Evolutionary conservation across 2,329 filamentous ascomycete genomes (phyloP), one percentile per base, ranked within the genome.

Genomic region (Shiraia sp.): DNA sequence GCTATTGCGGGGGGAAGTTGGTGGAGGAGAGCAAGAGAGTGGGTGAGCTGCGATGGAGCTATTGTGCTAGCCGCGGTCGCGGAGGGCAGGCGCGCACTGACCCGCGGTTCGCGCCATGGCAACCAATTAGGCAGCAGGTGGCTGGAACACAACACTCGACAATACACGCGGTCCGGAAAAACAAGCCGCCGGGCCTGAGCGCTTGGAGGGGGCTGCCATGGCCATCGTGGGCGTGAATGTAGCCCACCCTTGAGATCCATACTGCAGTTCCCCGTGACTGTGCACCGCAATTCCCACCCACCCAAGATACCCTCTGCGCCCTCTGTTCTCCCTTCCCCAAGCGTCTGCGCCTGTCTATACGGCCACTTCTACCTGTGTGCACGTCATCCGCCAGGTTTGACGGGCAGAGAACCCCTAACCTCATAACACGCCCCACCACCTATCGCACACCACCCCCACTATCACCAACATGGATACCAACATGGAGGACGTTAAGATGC

Each of bases 401-500:
- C 55, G 57, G 63, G 59, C 60, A 56, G 60, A 57, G 46, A 61
- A 51, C 61, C 63, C 63, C 64, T 63, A 50, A 52, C 53, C 47
- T 45, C 59, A 59, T 57, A 61, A 59, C 57, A 58, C 51, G 41
- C 44, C 54, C 52, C 47, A 43, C 53, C 49, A 48, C 53, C 50
- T 53, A 50, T 50, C 49, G 19, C 19, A 22, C 19, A 40, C 48
- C 49, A 46, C 42, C 47, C 41, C 38, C 42, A 38, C 41, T 45
- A 37, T 52, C 42, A 73, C 74, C 36, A 81, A 64, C 55, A 96
- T 96, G 90, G 92, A 99, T 74, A 95, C 90, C 68, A 96, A 95
- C 75, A 99, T 99, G 93, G 92, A 96, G 78, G 93, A 99, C 71
- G 90, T 95, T 61, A 88, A 91, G 75, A 85, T 87, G 65, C 88